phyloP scores from a whole-genome alignment of 2,329 filamentous ascomycete genomes.

The Didymella sp. region DNA sequence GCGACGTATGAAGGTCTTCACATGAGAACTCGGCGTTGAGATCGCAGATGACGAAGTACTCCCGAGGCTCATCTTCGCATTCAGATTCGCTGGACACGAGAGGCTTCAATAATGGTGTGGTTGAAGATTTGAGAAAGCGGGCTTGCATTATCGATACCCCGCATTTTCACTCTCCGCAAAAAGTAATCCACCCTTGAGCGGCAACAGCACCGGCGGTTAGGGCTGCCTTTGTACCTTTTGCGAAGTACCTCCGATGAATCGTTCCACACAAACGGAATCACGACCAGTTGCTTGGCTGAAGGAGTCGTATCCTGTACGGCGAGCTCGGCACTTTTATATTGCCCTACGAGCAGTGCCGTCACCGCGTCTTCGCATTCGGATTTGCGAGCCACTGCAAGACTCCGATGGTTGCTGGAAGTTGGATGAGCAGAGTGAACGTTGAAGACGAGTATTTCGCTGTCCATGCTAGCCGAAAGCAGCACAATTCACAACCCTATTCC shows the following conservation, averaged over 20 bases:
- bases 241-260: slow-evolving; percentile 14
- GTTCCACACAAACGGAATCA: neutral
- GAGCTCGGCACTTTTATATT: slow-evolving; percentile 17
- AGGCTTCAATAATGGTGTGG: slow-evolving; percentile 6
- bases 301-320: slow-evolving; percentile 9
- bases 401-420: neutral
- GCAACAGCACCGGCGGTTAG: slow-evolving; percentile 14
- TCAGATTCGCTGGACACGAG: slow-evolving; percentile 4
- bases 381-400: neutral
- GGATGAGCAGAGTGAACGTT: neutral
- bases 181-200: slow-evolving; percentile 4
- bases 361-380: slow-evolving; percentile 1
- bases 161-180: slow-evolving; percentile 19
- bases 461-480: slow-evolving; percentile 6
- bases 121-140: slow-evolving; percentile 6
- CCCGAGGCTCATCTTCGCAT: slow-evolving; percentile 4
- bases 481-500: neutral
- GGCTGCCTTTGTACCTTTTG: slow-evolving; percentile 14
- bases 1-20: neutral
- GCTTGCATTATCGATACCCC: slow-evolving; percentile 19
- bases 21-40: slow-evolving; percentile 4
- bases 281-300: slow-evolving; percentile 7
- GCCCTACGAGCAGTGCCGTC: slow-evolving; percentile 5
- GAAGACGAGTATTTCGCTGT: neutral
- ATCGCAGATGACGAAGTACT: slow-evolving; percentile 1